Evolutionary conservation across 768 basidiomycete species (phyloP).

Genomic region (Solioccasus polychromus): DNA sequence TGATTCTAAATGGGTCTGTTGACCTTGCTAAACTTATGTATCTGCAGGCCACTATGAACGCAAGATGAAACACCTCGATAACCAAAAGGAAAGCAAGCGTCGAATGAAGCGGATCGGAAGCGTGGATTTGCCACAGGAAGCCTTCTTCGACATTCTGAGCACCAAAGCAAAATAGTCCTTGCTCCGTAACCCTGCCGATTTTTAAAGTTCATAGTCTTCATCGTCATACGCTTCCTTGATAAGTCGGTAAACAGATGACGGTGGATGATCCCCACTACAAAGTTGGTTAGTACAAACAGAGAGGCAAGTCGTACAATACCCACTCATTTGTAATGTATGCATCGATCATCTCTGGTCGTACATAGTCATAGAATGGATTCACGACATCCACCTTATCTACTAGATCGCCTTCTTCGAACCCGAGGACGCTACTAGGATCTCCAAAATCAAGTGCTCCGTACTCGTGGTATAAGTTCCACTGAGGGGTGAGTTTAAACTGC

Average conservation of each 20-base stretch:
- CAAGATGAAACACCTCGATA: slow-evolving; percentile 83
- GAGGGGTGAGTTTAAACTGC: slow-evolving; percentile 93
- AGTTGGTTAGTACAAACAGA: slow-evolving; percentile 6
- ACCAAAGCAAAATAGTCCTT: slow-evolving; percentile 39
- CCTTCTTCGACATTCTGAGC: slow-evolving; percentile 88
- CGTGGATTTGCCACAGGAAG: slow-evolving; percentile 91
- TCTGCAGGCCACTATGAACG: slow-evolving; percentile 80
- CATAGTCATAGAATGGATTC: slow-evolving; percentile 97
- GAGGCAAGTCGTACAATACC: slow-evolving; percentile 36
- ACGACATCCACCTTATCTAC: slow-evolving; percentile 89
- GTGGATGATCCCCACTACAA: slow-evolving; percentile 89
- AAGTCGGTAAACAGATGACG: slow-evolving; percentile 87
- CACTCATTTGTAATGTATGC: slow-evolving; percentile 97
- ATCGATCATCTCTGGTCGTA: slow-evolving; percentile 87
- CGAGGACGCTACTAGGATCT: slow-evolving; percentile 60
- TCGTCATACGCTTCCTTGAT: slow-evolving; percentile 96
- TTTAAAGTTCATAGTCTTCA: slow-evolving; percentile 80
- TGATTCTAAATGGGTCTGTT: not conserved
- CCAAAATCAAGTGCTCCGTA: slow-evolving; percentile 83
- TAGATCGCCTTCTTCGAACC: slow-evolving; percentile 74
- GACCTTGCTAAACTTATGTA: not conserved
- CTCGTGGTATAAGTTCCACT: slow-evolving; percentile 86
- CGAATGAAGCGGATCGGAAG: slow-evolving; percentile 85
- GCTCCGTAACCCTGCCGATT: slow-evolving; percentile 1
- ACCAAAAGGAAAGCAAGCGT: slow-evolving; percentile 92